Percentiles rank a stretch among this genome's conserved stretches.
These are phyloP conservation scores for Cordyceps cateniannulata DNA, from an alignment of 2,329 filamentous ascomycete species.

Conservation along the genomic window DNA sequence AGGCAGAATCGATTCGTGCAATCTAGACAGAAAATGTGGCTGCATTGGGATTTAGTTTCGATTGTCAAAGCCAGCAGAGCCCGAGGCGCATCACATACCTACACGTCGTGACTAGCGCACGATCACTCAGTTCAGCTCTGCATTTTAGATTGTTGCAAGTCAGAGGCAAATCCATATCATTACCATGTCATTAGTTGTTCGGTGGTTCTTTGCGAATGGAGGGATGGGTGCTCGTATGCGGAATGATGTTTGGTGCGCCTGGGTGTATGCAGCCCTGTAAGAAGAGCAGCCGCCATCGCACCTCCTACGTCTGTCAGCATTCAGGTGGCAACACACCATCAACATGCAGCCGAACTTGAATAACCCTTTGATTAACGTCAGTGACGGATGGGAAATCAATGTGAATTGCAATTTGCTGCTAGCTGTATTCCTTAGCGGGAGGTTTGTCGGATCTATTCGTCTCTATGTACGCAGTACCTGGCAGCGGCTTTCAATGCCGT, in stretches of 20 bases:
- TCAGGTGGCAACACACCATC: neutral
- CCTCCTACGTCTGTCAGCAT: neutral
- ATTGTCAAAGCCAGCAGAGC: neutral
- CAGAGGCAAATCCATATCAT: slow-evolving; percentile 74
- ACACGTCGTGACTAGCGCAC: slow-evolving; percentile 83
- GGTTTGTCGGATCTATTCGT: neutral
- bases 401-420: neutral
- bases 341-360: neutral
- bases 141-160: slow-evolving; percentile 79
- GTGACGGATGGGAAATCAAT: neutral
- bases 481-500: slow-evolving; percentile 58
- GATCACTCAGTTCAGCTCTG: slow-evolving; percentile 58
- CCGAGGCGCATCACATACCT: slow-evolving; percentile 45
- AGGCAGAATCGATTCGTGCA: slow-evolving; percentile 65
- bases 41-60: slow-evolving; percentile 24
- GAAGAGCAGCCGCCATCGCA: neutral
- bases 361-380: neutral
- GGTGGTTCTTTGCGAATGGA: neutral
- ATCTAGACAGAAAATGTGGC: slow-evolving; percentile 77
- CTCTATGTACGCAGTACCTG: slow-evolving; percentile 48
- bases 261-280: neutral
- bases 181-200: slow-evolving; percentile 32
- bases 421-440: neutral
- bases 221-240: neutral
- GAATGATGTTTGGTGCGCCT: neutral